A percentile compares a stretch with the other conserved stretches of the same genome.
Conservation (phyloP, 768 basidiomycete species). For the Naganishia antarctica region DNA sequence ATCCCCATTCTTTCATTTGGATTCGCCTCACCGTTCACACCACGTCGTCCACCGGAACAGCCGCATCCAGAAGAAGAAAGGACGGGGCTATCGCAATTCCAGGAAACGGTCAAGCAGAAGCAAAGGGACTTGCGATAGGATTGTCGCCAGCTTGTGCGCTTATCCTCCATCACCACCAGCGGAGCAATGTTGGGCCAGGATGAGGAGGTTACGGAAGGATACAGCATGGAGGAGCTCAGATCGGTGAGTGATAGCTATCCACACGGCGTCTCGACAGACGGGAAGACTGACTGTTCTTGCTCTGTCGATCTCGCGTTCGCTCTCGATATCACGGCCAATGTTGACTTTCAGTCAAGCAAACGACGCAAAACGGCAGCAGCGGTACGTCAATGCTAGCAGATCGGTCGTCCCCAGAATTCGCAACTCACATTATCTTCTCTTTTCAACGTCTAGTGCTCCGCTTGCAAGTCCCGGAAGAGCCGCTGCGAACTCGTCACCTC, state of each 20-base stretch:
- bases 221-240: neutral
- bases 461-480: neutral
- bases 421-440: neutral
- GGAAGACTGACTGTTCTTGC: too few relatives aligned
- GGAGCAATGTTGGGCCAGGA: too few relatives aligned
- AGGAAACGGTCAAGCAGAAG: too few relatives aligned
- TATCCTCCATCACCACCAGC: too few relatives aligned
- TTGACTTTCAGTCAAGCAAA: conserved; percentile 6
- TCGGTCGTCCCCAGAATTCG: neutral
- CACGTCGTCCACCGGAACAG: too few relatives aligned
- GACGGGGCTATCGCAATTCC: too few relatives aligned
- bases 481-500: neutral
- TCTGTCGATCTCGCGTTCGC: neutral
- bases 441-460: neutral
- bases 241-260: conserved; percentile 3
- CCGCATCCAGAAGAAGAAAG: too few relatives aligned
- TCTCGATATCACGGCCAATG: neutral
- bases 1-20: too few relatives aligned
- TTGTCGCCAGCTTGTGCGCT: too few relatives aligned
- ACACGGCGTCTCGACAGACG: too few relatives aligned
- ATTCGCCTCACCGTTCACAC: too few relatives aligned
- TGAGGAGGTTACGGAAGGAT: neutral
- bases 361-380: conserved; percentile 1
- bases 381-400: neutral
- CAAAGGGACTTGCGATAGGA: too few relatives aligned